Conservation (phyloP, 495 filamentous ascomycete genomes). For the Baudoinia panamericana region DNA sequence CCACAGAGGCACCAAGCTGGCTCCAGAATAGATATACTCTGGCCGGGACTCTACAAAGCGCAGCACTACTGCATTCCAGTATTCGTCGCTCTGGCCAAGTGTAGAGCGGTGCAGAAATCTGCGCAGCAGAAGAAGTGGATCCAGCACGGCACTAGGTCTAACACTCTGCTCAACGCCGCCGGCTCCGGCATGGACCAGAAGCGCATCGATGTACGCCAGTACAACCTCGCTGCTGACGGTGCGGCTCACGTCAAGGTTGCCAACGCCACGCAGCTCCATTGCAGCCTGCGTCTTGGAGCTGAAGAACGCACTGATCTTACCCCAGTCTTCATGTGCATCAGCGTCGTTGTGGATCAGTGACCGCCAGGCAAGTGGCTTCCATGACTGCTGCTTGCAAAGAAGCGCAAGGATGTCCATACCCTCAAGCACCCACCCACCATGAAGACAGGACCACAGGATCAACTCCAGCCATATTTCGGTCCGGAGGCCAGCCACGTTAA, state of each 20-base stretch:
- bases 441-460: constrained; percentile 53
- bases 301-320: constrained; percentile 10
- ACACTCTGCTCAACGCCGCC: constrained; percentile 25
- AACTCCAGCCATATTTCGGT: constrained; percentile 54
- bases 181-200: constrained; percentile 32
- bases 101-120: constrained; percentile 25
- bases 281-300: background rate
- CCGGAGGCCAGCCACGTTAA: constrained; percentile 40
- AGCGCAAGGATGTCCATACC: constrained; percentile 37
- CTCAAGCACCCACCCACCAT: constrained; percentile 44
- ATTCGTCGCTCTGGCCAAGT: constrained; percentile 26
- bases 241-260: constrained; percentile 21
- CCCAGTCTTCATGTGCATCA: constrained; percentile 3
- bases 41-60: constrained; percentile 40
- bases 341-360: constrained; percentile 7
- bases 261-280: constrained; percentile 10
- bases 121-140: constrained; percentile 20
- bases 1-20: too few relatives aligned
- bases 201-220: constrained; percentile 37
- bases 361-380: constrained; percentile 28
- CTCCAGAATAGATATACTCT: too few relatives aligned
- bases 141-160: background rate
- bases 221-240: constrained; percentile 50
- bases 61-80: constrained; percentile 38
- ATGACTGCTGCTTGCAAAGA: constrained; percentile 24